These are phyloP conservation scores for Helenozyma rhizophorensis DNA, from an alignment of 805 yeast species.

Conservation along the genomic window DNA sequence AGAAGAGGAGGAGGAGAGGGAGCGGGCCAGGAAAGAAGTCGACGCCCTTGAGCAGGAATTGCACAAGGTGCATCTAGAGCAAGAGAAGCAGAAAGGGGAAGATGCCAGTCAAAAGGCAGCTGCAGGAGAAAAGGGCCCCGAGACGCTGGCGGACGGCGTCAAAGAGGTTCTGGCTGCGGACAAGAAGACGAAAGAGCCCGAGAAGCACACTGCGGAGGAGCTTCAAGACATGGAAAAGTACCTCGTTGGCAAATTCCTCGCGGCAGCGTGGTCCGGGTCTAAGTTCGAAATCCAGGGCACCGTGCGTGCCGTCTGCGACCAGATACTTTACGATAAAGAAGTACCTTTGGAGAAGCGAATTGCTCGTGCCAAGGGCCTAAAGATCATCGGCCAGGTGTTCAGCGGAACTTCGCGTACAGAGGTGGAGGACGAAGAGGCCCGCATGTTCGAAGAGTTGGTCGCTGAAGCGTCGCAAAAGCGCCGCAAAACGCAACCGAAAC, in stretches of 20 bases:
- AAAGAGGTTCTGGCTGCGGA: not conserved
- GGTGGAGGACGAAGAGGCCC: constrained; percentile 71
- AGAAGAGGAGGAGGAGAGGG: constrained; percentile 30
- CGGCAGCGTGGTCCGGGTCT: constrained; percentile 84
- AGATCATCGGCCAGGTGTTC: constrained; percentile 62
- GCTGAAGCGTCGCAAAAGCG: constrained; percentile 44
- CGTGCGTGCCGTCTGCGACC: constrained; percentile 66
- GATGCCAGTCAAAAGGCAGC: constrained; percentile 3
- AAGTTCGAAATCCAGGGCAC: constrained; percentile 74
- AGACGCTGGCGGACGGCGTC: constrained; percentile 6
- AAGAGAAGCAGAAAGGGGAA: constrained; percentile 3
- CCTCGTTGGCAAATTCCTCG: constrained; percentile 72
- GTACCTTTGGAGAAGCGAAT: constrained; percentile 43
- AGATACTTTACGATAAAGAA: constrained; percentile 53
- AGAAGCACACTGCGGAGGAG: constrained; percentile 50
- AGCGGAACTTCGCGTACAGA: constrained; percentile 54
- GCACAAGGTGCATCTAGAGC: constrained; percentile 7
- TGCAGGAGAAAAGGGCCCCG: constrained; percentile 4
- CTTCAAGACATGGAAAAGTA: constrained; percentile 69
- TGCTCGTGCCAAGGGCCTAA: constrained; percentile 60
- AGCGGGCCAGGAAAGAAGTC: constrained; percentile 21
- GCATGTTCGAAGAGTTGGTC: constrained; percentile 70
- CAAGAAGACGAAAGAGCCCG: constrained; percentile 23
- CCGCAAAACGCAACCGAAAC: constrained; percentile 22
- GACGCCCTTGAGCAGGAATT: constrained; percentile 13